A percentile compares a stretch with the other conserved stretches of the same genome.
These are phyloP conservation scores for Alloascoidea hylecoeti DNA, from an alignment of 805 yeast species.

Conservation along the genomic window DNA sequence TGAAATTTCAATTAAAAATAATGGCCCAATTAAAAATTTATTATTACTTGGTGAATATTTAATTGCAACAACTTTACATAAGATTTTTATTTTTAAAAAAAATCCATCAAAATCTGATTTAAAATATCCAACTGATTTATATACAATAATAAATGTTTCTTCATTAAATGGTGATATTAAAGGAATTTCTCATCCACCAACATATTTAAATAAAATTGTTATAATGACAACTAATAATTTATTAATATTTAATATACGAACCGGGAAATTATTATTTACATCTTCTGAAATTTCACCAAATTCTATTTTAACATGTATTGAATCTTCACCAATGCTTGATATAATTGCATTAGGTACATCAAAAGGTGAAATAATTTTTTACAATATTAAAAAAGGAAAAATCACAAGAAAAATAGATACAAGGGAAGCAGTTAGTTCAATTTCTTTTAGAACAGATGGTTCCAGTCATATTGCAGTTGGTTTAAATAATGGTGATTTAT, in stretches of 20 bases:
- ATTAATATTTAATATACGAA: slow-evolving; percentile 56
- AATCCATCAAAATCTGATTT: slow-evolving; percentile 17
- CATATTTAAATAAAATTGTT: slow-evolving; percentile 80
- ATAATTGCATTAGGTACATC: slow-evolving; percentile 64
- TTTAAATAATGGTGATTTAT: slow-evolving; percentile 65
- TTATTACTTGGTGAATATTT: slow-evolving; percentile 68
- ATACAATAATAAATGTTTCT: slow-evolving; percentile 47
- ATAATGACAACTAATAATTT: slow-evolving; percentile 61
- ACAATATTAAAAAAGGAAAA: slow-evolving; percentile 40
- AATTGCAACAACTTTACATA: slow-evolving; percentile 35
- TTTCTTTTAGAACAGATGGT: slow-evolving; percentile 88
- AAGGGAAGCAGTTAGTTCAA: slow-evolving; percentile 26
- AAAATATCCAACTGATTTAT: slow-evolving; percentile 46
- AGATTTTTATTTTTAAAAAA: slow-evolving; percentile 42
- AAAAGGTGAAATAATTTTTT: slow-evolving; percentile 50
- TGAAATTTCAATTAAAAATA: slow-evolving; percentile 20
- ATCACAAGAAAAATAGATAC: slow-evolving; percentile 13
- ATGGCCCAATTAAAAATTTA: slow-evolving; percentile 29
- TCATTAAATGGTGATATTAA: slow-evolving; percentile 60
- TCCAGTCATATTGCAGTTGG: slow-evolving; percentile 73
- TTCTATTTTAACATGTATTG: slow-evolving; percentile 52
- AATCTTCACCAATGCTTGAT: slow-evolving; percentile 80
- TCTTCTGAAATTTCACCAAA: slow-evolving; percentile 31
- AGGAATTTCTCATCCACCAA: slow-evolving; percentile 69
- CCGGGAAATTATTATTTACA: slow-evolving; percentile 57